phyloP scores from a whole-genome alignment of 2,329 filamentous ascomycete species.

The Aspergillus glaucus region DNA sequence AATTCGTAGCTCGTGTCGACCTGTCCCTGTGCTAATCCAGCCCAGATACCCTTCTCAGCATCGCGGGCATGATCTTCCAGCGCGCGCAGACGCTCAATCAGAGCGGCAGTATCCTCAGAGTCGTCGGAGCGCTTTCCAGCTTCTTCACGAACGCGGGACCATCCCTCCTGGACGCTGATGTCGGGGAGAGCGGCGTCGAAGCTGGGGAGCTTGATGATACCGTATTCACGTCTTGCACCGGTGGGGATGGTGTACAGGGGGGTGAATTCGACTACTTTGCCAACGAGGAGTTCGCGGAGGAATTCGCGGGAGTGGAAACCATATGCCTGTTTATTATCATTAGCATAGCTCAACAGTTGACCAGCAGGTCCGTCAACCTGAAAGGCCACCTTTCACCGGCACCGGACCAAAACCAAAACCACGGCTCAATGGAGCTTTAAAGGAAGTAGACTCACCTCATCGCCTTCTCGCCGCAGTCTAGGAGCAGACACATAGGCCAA shows the following conservation, averaged over 20 bases:
- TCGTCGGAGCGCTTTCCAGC: constrained; percentile 81
- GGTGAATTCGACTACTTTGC: constrained; percentile 79
- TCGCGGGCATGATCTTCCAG: constrained; percentile 72
- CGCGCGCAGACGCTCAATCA: constrained; percentile 70
- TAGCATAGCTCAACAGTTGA: not conserved
- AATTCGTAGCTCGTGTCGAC: constrained; percentile 80
- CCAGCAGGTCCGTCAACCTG: too few species aligned
- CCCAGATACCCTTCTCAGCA: constrained; percentile 78
- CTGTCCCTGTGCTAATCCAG: constrained; percentile 52
- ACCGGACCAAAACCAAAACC: not conserved
- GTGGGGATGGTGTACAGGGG: constrained; percentile 83
- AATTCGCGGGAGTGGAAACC: constrained; percentile 94
- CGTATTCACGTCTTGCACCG: constrained; percentile 76
- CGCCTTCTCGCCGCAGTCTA: constrained; percentile 77
- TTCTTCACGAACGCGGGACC: constrained; percentile 90
- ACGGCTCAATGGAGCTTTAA: not conserved
- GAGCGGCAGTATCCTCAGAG: constrained; percentile 62
- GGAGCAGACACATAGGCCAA: constrained; percentile 90
- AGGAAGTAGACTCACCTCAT: constrained; percentile 55
- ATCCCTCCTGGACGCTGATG: constrained; percentile 76
- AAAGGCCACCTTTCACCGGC: constrained; percentile 1
- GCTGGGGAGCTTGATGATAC: constrained; percentile 63
- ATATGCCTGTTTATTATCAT: constrained; percentile 50
- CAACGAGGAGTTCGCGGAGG: constrained; percentile 74
- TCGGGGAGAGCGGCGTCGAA: constrained; percentile 73